Percentiles rank a stretch among this genome's conserved stretches.
Evolutionary conservation across 441 rosid species (phyloP).

Genomic region (Erysimum pusillum): DNA sequence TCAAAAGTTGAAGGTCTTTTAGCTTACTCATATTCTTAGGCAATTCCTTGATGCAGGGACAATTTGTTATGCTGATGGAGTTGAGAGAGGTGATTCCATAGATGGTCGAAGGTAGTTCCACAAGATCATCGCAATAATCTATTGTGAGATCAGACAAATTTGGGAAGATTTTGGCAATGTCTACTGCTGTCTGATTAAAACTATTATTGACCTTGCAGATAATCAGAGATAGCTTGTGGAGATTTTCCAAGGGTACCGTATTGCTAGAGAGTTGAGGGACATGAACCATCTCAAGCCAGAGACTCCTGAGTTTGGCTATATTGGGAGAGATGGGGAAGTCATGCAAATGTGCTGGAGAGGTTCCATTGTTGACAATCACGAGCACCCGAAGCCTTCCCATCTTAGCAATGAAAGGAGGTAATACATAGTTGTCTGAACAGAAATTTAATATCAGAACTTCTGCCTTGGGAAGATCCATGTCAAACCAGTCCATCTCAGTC

Average conservation of each 20-base stretch:
- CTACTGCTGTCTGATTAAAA: background rate
- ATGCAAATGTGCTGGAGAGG: background rate
- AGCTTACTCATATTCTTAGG: background rate
- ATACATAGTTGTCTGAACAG: background rate
- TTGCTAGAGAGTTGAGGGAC: background rate
- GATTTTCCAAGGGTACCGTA: background rate
- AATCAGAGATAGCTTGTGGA: background rate
- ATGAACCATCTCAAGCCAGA: background rate
- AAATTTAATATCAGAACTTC: background rate
- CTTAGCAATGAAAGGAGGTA: constrained; percentile 5
- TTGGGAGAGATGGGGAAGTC: background rate
- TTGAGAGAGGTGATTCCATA: background rate
- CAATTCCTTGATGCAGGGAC: background rate
- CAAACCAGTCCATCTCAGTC: background rate
- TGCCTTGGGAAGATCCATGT: background rate
- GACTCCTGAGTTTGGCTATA: background rate
- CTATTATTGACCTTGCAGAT: background rate
- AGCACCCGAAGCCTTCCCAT: background rate
- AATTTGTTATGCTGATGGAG: background rate
- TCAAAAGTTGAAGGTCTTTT: background rate
- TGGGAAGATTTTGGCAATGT: background rate
- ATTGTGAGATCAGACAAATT: background rate
- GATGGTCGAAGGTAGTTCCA: background rate
- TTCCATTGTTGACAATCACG: background rate
- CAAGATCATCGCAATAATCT: background rate